phyloP scores from a whole-genome alignment of 148 eudicot species.

The Polygonum maritimum region DNA sequence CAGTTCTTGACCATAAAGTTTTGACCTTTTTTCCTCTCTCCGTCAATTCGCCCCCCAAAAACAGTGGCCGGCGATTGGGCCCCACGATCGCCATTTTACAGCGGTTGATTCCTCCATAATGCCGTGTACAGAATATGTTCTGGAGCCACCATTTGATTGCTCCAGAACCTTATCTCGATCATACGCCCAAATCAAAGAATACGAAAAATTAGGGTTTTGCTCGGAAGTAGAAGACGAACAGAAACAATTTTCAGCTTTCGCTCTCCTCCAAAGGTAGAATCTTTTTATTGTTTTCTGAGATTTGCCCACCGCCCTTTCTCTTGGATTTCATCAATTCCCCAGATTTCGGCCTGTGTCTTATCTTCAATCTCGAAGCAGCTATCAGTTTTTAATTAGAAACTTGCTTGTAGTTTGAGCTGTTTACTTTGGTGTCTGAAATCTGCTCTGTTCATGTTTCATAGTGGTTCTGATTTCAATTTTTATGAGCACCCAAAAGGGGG shows the following conservation, averaged over 20 bases:
- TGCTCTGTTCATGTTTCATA: neutral
- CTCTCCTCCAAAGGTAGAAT: neutral
- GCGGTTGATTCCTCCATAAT: neutral
- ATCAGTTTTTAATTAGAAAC: neutral
- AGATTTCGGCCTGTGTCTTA: neutral
- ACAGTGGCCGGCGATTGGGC: neutral
- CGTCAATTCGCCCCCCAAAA: neutral
- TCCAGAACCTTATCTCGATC: neutral
- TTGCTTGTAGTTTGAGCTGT: neutral
- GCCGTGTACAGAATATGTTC: neutral
- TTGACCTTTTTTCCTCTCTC: neutral
- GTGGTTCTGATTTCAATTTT: neutral
- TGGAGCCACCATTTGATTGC: neutral
- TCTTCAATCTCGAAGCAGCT: neutral
- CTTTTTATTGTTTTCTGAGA: neutral
- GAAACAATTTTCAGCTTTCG: neutral
- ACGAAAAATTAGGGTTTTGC: neutral
- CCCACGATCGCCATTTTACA: neutral
- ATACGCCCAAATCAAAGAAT: neutral
- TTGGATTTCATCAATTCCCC: neutral
- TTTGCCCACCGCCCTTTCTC: neutral
- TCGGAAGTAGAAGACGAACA: neutral
- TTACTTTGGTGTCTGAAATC: neutral
- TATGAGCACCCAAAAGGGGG: neutral
- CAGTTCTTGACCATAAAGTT: neutral